phyloP scores from a whole-genome alignment of 164 flowering plant species.

The Akebia trifoliata region DNA sequence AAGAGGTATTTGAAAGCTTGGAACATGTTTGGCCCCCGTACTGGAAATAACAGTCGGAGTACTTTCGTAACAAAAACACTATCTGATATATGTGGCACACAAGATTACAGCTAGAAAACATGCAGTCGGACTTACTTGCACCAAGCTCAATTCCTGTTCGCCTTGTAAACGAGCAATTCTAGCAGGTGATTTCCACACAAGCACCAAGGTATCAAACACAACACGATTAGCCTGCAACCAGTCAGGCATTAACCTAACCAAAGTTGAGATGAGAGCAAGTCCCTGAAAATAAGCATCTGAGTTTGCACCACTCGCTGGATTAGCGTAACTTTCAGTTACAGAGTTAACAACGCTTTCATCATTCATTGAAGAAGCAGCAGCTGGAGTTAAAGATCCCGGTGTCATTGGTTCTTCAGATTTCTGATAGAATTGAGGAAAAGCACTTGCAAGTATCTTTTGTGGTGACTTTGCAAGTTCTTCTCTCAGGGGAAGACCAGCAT shows the following conservation, averaged over 20 bases:
- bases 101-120: too few species aligned
- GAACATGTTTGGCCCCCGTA: too few species aligned
- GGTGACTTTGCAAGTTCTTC: conserved; percentile 98
- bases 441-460: conserved; percentile 77
- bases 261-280: conserved; percentile 69
- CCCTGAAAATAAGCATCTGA: conserved; percentile 93
- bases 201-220: conserved; percentile 84
- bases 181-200: conserved; percentile 91
- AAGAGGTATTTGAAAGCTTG: too few species aligned
- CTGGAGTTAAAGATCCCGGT: conserved; percentile 41
- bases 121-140: conserved; percentile 55
- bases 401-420: conserved; percentile 45
- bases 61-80: too few species aligned
- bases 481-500: conserved; percentile 95
- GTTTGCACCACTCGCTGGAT: conserved; percentile 26
- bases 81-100: too few species aligned
- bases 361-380: too few species aligned
- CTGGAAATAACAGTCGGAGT: too few species aligned
- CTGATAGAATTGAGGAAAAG: conserved; percentile 67
- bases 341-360: too few species aligned
- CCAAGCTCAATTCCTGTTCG: conserved; percentile 86
- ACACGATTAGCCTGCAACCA: conserved; percentile 82
- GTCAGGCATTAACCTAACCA: conserved; percentile 86
- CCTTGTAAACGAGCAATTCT: conserved; percentile 81
- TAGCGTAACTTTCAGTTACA: conserved; percentile 43